Base-by-base conservation (phyloP, 345 rosid species). In the Gossypium longicalyx region DNA sequence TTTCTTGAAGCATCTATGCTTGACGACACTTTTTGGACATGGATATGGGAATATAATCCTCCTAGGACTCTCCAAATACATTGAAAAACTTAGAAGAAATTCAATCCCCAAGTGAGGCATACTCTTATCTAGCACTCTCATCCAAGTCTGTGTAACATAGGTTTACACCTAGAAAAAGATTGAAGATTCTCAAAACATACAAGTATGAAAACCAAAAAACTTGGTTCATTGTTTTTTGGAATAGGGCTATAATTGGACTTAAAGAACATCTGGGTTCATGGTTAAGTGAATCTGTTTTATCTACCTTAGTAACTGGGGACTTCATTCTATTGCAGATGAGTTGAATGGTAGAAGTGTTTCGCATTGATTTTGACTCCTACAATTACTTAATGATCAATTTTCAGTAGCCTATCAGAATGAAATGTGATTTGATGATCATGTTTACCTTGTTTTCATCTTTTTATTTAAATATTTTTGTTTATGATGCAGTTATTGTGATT, bases 401-500 rank as follows among this genome's bases (percentile, higher is more conserved):
- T 20, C 10, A 27, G 29, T 27, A 69, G 20, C 58, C 58, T 51
- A 17, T 27, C 16, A 49, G 53, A 69, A 9, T 25, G 44, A 23
- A 23, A 47, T 47, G 58, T 15, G 72, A 25, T 47, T 13, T 48
- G 53, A 68, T 68, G 72, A 41, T 59, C 54, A 72, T 58, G n/a
- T 4, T 60, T 48, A 47, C 3, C 20, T 23, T 59, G 68, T 48
- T 73, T 45, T 17, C 6, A 20, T 57, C 9, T 12, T n/a, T 9
- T 71, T 43, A 71, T 12, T 58, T 48, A 20, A 41, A 45, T 57
- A 72, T 44, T 58, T 59, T 41, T 57, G 29, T 25, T 72, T 74
- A 45, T 70, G 64, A 48, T 63, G 53, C 87, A 93, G 96, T 29
- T 90, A 92, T 43, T 93, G 97, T 38, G 96, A 90, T 49, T 93